phyloP scores from a whole-genome alignment of 78 protist species.

The Guillardia theta region DNA sequence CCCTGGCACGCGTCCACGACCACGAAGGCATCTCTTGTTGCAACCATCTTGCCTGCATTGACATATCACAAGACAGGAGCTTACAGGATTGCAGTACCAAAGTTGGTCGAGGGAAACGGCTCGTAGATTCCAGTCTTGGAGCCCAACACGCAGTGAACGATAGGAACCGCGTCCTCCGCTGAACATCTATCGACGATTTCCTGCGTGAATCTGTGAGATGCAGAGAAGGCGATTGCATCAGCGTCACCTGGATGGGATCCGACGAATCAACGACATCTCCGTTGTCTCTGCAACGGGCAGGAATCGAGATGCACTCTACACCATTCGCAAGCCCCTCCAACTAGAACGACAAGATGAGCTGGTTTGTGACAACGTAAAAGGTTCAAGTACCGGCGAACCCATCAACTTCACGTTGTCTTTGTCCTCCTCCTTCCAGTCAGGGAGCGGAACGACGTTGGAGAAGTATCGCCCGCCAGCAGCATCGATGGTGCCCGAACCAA shows the following conservation, averaged over 20 bases:
- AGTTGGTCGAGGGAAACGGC: not conserved
- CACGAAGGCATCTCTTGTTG: not conserved
- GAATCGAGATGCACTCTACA: not conserved
- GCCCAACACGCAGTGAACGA: not conserved
- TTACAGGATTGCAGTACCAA: not conserved
- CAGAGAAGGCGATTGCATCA: no score
- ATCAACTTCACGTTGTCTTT: not conserved
- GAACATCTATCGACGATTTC: not conserved
- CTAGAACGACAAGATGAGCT: no score
- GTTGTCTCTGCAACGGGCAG: not conserved
- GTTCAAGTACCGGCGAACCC: no score
- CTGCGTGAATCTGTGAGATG: no score
- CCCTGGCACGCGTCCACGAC: constrained; percentile 19
- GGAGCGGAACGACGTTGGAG: not conserved
- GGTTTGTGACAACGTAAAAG: no score
- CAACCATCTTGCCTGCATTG: not conserved
- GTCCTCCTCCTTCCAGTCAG: not conserved
- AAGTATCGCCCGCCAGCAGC: not conserved
- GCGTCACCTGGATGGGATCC: no score
- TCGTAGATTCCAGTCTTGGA: not conserved
- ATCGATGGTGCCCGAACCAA: not conserved
- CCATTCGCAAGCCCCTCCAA: not conserved
- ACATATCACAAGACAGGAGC: not conserved
- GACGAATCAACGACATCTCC: not conserved
- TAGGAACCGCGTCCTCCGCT: not conserved